Evolutionary conservation across 225 moss, liverwort and hornwort genomes (phyloP).

Genomic region (Pleurozium schreberi): DNA sequence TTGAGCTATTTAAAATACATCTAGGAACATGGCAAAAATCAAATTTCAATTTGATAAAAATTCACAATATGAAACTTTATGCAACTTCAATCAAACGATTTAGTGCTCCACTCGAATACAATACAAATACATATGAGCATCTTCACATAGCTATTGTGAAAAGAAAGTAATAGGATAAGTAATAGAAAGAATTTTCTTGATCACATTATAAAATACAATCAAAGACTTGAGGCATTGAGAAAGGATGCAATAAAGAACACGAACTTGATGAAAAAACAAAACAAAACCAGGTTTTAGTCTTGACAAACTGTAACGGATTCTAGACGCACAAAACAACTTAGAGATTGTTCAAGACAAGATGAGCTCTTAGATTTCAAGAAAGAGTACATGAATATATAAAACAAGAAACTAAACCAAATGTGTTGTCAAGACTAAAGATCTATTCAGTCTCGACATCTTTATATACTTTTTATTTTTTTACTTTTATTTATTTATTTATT

Average conservation of each 20-base stretch:
- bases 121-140: neutral
- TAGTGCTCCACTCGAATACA: rapidly evolving
- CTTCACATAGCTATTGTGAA: neutral
- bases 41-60: neutral
- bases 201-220: neutral
- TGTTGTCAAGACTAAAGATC: too few species aligned
- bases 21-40: neutral
- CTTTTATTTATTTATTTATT: too few species aligned
- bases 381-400: too few species aligned
- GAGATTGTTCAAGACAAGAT: too few species aligned
- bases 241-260: neutral
- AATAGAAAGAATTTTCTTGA: neutral
- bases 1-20: neutral
- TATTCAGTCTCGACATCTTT: too few species aligned
- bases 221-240: neutral
- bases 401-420: too few species aligned
- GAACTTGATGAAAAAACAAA: too few species aligned
- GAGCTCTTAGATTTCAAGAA: too few species aligned
- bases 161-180: neutral
- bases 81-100: neutral
- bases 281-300: too few species aligned
- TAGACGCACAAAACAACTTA: too few species aligned
- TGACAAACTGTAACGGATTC: too few species aligned
- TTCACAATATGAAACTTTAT: neutral
- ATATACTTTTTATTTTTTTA: too few species aligned